Base-by-base conservation (phyloP, 352 stramenopile species). In the Phytophthora quininea region DNA sequence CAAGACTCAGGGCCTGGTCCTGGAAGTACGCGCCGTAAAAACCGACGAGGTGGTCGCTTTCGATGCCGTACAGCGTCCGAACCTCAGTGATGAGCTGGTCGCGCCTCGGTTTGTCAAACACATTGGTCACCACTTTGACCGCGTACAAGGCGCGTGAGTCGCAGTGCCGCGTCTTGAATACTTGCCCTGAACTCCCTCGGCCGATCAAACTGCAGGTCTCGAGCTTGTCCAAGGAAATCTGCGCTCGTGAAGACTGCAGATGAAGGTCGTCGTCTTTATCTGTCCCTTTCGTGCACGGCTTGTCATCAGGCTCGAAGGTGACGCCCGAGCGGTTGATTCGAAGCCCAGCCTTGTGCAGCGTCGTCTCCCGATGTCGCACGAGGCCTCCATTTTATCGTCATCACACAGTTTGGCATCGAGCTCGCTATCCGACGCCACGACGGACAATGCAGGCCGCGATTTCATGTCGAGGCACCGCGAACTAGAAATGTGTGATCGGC, bases 51-150 rank as follows among this genome's bases (percentile, higher is more conserved):
- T 75, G 86, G 1, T 84, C 69, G 27, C 80, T 93, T 47, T 87
- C 76, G 37, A 91, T 83, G 48, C 77, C 83, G 63, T 92, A 93
- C 1, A 93, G 62, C 35, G 82, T 91, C 50, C 84, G 81, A 62
- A 93, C 91, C 71, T 93, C 86, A 24, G 80, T 91, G 38, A 93
- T 69, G 63, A 93, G 77, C 56, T 92, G 86, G 50, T 92, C 72
- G 33, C 84, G 80, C 53, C 91, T 89, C 42, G 68, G 57, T 58
- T 91, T 91, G 77, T 93, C 86, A 68, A 91, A 83, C 27, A 93
- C 81, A 62, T 92, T 92, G 48, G 84, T 86, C 15, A 89, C 71
- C 30, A 92, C 69, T 70, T 92, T 92, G 64, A 91, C 74, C 9
- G 81, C 84, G 52, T 86, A 92, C 14, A 89, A 57, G 27, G 61